These are phyloP conservation scores for Lentinula raphanica DNA, from an alignment of 768 basidiomycete species.

Conservation along the genomic window DNA sequence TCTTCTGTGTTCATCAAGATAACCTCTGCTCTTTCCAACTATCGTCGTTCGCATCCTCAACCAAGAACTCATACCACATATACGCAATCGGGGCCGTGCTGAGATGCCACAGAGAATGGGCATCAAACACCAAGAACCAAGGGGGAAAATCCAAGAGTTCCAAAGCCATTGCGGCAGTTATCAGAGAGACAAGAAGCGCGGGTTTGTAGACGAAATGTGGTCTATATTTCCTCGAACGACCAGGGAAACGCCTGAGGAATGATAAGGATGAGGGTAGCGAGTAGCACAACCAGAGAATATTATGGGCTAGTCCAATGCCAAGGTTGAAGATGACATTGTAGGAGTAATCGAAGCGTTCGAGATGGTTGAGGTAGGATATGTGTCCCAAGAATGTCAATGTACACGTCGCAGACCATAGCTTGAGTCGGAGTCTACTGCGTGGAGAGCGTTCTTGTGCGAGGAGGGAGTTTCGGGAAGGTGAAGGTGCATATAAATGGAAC, in stretches of 20 bases:
- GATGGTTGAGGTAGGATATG: conserved; percentile 69
- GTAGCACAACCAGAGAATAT: conserved; percentile 77
- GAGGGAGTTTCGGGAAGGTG: conserved; percentile 21
- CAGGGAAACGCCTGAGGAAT: conserved; percentile 50
- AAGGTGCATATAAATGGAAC: conserved; percentile 65
- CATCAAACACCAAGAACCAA: conserved; percentile 69
- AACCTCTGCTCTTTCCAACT: conserved; percentile 51
- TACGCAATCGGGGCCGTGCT: conserved; percentile 72
- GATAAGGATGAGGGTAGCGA: conserved; percentile 47
- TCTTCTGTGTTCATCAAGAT: neutral
- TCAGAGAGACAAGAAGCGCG: conserved; percentile 59
- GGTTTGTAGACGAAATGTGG: conserved; percentile 51
- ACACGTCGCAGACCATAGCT: conserved; percentile 49
- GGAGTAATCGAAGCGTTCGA: conserved; percentile 83
- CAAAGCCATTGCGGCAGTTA: conserved; percentile 68
- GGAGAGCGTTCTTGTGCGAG: conserved; percentile 18
- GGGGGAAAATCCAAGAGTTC: conserved; percentile 94
- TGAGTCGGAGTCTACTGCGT: conserved; percentile 13
- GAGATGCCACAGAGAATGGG: conserved; percentile 91
- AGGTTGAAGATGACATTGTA: conserved; percentile 92
- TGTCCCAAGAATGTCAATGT: conserved; percentile 59
- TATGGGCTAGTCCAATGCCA: conserved; percentile 69
- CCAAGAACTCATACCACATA: conserved; percentile 83
- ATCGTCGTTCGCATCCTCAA: conserved; percentile 64
- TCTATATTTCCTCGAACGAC: conserved; percentile 49